Conservation (phyloP, 2,329 filamentous ascomycete genomes). For the Aspergillus fructus region DNA sequence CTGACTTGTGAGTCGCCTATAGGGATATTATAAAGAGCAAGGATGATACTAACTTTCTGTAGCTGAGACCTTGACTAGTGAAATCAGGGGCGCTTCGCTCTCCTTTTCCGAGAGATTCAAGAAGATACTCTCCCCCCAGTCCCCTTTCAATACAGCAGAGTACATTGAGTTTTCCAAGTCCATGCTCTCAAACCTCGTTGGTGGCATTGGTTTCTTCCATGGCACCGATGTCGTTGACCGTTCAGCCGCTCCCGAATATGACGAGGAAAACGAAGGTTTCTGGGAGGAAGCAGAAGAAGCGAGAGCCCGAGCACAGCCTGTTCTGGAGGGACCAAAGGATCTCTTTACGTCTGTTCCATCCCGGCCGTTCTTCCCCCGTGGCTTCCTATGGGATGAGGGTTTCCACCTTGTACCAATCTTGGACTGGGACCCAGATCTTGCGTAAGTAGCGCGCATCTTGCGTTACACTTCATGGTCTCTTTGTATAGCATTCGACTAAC, state of each 20-base stretch:
- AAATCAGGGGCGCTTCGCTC: constrained; percentile 65
- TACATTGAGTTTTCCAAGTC: constrained; percentile 80
- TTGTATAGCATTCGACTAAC: constrained; percentile 18
- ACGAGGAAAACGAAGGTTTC: constrained; percentile 92
- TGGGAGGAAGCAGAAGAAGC: constrained; percentile 90
- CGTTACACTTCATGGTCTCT: not conserved
- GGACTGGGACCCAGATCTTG: constrained; percentile 91
- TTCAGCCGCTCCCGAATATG: constrained; percentile 87
- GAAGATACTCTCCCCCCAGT: constrained; percentile 68
- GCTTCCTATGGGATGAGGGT: constrained; percentile 97
- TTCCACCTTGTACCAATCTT: constrained; percentile 90
- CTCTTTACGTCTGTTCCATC: constrained; percentile 91
- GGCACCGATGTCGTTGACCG: constrained; percentile 86
- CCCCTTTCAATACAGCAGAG: constrained; percentile 71
- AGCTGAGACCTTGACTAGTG: constrained; percentile 65
- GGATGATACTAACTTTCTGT: constrained; percentile 13
- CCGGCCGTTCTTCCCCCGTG: constrained; percentile 90
- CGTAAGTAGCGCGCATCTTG: constrained; percentile 43
- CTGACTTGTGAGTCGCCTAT: constrained; percentile 49
- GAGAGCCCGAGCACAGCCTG: constrained; percentile 65
- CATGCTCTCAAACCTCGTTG: constrained; percentile 90
- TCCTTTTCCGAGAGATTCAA: constrained; percentile 74
- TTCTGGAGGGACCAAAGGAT: constrained; percentile 77
- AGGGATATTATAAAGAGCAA: not conserved
- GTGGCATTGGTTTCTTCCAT: constrained; percentile 93